phyloP scores from a whole-genome alignment of 2,329 filamentous ascomycete genomes.

The Colletotrichum brevisporum region DNA sequence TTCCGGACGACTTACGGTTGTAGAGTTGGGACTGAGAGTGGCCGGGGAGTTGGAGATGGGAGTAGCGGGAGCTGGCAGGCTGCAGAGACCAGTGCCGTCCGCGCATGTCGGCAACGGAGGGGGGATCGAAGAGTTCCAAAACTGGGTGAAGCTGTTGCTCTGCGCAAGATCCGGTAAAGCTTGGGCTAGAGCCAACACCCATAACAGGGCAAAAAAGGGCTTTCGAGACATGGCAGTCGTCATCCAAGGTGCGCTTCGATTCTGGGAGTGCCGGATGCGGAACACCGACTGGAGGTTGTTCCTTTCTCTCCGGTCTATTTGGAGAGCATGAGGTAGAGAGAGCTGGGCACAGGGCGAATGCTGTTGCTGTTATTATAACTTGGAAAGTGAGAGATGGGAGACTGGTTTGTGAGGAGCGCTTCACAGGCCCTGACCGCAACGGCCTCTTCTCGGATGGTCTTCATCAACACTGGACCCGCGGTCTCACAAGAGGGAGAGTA shows the following conservation, averaged over 20 bases:
- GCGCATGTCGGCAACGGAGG: neutral
- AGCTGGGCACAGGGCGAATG: neutral
- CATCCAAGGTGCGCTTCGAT: neutral
- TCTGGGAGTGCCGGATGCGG: neutral
- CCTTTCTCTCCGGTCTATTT: neutral
- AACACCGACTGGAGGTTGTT: neutral
- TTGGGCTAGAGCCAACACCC: neutral
- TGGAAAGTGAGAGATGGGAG: no score
- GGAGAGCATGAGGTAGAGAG: no score
- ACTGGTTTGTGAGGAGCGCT: no score
- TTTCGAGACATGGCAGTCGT: neutral
- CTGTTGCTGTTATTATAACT: neutral
- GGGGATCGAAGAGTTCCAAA: neutral
- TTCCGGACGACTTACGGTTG: no score
- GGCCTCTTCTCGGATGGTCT: no score
- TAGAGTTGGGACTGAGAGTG: no score
- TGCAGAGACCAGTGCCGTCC: neutral
- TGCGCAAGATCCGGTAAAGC: neutral
- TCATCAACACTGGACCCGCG: no score
- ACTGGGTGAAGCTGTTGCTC: neutral
- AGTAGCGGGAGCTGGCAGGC: neutral
- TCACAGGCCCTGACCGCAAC: no score
- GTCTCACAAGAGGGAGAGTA: no score
- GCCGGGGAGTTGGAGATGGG: no score
- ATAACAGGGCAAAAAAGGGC: neutral